Conservation (phyloP, 140 eudicot species). For the Bidens hawaiensis region DNA sequence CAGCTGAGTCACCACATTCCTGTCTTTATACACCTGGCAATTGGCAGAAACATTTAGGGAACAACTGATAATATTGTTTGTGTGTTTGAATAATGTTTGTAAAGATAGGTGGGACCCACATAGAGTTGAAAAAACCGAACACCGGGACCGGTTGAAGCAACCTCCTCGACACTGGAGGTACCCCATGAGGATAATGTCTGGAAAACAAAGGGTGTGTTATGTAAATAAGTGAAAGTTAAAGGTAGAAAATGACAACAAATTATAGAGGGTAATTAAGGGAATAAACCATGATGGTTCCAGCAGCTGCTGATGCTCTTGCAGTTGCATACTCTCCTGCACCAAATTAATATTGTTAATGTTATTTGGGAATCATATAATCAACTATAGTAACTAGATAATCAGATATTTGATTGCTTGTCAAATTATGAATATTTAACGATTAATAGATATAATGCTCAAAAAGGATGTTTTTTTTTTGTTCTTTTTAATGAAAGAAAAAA, state of each 20-base stretch:
- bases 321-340: conserved; percentile 81
- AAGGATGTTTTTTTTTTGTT: too few species aligned
- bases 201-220: background rate
- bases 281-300: conserved; percentile 85
- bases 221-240: background rate
- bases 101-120: conserved; percentile 41
- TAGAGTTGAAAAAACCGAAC: conserved; percentile 85
- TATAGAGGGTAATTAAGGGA: conserved; percentile 6
- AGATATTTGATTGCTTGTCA: too few species aligned
- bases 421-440: too few species aligned
- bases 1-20: conserved; percentile 59
- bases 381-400: too few species aligned
- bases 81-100: conserved; percentile 3
- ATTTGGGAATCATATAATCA: background rate
- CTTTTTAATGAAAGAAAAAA: too few species aligned
- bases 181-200: conserved; percentile 86
- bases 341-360: background rate
- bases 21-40: conserved; percentile 66
- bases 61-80: background rate
- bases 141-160: conserved; percentile 86
- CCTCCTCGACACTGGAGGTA: conserved; percentile 85
- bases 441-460: too few species aligned
- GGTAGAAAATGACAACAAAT: background rate
- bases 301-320: conserved; percentile 83
- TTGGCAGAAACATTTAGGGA: conserved; percentile 6